Base-by-base conservation (phyloP, 1,284 basidiomycete species). In the Mycosarcoma maydis region DNA sequence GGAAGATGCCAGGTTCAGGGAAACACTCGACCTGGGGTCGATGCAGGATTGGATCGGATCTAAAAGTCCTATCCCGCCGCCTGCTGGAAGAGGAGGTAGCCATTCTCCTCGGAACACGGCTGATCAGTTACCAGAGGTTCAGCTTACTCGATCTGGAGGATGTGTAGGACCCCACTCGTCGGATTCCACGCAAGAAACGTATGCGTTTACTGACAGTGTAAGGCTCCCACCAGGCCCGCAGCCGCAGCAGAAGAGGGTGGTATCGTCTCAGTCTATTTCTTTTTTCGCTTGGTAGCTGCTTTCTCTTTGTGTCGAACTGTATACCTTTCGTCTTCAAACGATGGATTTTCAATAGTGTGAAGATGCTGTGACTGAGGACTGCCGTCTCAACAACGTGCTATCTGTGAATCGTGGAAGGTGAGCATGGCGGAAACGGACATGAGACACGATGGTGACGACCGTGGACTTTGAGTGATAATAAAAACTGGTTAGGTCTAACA, bases 271-370 rank as follows among this genome's bases (percentile, higher is more conserved):
- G 30, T 58, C 61, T 2, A 65, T 65, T 2, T 54, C 61, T 33
- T 65, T 65, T 24, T 65, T 58, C 34, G 61, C 61, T 42, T 65
- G 61, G 61, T 65, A 65, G 39, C n/a, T 14, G n/a, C 7, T 34
- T 34, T 34, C 11, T n/a, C 4, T 34, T n/a, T 13, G 13, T 2
- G 7, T 14, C 33, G 11, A 7, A 34, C 6, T 2, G 3, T 16
- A 34, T 14, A 16, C n/a, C n/a, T n/a, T n/a, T n/a, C n/a, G n/a
- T n/a, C n/a, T n/a, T n/a, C n/a, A n/a, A n/a, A n/a, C n/a, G n/a
- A n/a, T n/a, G n/a, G n/a, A n/a, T n/a, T n/a, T n/a, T n/a, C n/a
- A n/a, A n/a, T n/a, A n/a, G n/a, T n/a, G n/a, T n/a, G n/a, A n/a
- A n/a, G n/a, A n/a, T n/a, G n/a, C n/a, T n/a, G n/a, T n/a, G n/a